Evolutionary conservation across 2,329 filamentous ascomycete genomes (phyloP).

Genomic region (Rutstroemia sp.): DNA sequence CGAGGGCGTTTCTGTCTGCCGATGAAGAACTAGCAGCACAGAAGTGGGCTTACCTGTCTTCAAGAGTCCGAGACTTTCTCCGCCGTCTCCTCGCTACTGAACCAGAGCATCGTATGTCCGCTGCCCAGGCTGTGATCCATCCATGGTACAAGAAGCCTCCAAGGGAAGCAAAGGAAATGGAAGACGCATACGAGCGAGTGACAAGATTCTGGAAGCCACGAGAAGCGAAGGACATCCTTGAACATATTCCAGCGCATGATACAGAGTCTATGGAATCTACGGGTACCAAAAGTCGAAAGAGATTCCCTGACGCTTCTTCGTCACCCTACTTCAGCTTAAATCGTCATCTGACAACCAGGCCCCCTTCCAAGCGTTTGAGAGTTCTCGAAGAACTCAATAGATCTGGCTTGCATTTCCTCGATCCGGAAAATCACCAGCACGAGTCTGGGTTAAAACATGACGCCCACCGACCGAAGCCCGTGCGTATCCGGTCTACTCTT

Average conservation of each 20-base stretch:
- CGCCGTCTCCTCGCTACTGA: constrained; percentile 30
- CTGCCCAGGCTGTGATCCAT: constrained; percentile 29
- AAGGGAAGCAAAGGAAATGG: constrained; percentile 18
- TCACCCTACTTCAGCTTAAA: constrained; percentile 27
- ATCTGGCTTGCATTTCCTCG: constrained; percentile 9
- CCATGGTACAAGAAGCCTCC: constrained; percentile 31
- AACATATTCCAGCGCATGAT: constrained; percentile 15
- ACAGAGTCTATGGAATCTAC: background rate
- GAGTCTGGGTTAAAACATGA: background rate
- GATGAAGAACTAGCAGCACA: constrained; percentile 6
- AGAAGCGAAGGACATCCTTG: constrained; percentile 15
- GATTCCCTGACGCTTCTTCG: constrained; percentile 20
- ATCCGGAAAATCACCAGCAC: background rate
- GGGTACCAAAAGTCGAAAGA: constrained; percentile 11
- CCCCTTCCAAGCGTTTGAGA: constrained; percentile 14
- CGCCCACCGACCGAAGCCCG: background rate
- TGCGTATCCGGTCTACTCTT: constrained; percentile 5
- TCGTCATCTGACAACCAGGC: constrained; percentile 16
- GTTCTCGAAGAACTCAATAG: constrained; percentile 20
- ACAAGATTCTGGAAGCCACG: constrained; percentile 24
- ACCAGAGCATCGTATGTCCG: constrained; percentile 29
- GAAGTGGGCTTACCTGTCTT: constrained; percentile 14
- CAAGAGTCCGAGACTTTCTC: constrained; percentile 26
- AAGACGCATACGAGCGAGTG: constrained; percentile 20
- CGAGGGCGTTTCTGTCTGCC: constrained; percentile 12